These are phyloP conservation scores for Gliomastix tumulicola DNA, from an alignment of 2,329 filamentous ascomycete genomes.

Conservation along the genomic window DNA sequence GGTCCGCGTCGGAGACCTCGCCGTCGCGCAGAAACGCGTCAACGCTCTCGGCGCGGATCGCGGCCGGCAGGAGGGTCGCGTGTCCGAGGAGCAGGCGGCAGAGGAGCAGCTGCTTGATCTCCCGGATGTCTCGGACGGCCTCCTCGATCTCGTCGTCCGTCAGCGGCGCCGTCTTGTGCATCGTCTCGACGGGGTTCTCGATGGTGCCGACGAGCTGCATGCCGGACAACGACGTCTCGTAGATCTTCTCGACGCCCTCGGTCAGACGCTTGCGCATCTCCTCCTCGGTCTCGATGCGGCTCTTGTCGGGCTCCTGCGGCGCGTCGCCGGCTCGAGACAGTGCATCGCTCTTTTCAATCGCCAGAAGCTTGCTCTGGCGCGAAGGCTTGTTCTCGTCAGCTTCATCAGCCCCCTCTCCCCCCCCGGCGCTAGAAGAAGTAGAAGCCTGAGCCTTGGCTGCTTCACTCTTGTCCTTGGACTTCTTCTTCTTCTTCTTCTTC, in stretches of 20 bases:
- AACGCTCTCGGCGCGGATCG: slow-evolving; percentile 13
- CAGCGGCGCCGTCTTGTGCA: slow-evolving; percentile 15
- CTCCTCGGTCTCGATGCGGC: slow-evolving; percentile 16
- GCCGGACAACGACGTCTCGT: slow-evolving; percentile 7
- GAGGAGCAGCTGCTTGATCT: slow-evolving; percentile 18
- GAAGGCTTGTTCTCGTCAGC: not conserved
- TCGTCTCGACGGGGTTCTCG: slow-evolving; percentile 15
- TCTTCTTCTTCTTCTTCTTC: not conserved
- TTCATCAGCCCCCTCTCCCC: no score
- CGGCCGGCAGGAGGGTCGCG: slow-evolving; percentile 15
- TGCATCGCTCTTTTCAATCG: slow-evolving; percentile 5
- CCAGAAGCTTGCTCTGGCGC: slow-evolving; percentile 11
- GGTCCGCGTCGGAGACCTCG: slow-evolving; percentile 13
- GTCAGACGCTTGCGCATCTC: slow-evolving; percentile 17
- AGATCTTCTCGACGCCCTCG: slow-evolving; percentile 16
- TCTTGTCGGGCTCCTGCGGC: slow-evolving; percentile 16
- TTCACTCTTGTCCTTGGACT: not conserved
- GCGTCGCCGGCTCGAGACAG: not conserved
- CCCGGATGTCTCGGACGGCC: slow-evolving; percentile 11
- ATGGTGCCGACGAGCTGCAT: slow-evolving; percentile 14
- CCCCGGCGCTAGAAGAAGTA: no score
- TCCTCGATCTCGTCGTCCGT: slow-evolving; percentile 13
- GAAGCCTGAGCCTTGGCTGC: no score
- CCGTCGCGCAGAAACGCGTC: slow-evolving; percentile 16
- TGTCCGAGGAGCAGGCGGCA: slow-evolving; percentile 16